phyloP scores from a whole-genome alignment of 768 basidiomycete species.

The Hypsizygus marmoreus region DNA sequence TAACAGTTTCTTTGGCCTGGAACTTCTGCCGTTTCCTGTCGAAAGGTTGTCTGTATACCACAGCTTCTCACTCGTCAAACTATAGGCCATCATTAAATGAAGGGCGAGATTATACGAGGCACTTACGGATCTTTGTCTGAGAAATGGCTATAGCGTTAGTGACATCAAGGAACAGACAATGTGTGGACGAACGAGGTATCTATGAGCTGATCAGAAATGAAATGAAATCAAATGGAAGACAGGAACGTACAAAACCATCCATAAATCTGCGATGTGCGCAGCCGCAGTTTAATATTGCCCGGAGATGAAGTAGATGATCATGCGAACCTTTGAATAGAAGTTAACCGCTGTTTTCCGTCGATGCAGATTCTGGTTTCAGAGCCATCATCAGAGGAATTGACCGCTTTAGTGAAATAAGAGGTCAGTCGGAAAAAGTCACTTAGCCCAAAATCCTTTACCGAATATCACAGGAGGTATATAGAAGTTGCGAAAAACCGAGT shows the following conservation, averaged over 20 bases:
- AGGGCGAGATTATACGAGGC: not conserved
- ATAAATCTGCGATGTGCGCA: slow-evolving; percentile 20
- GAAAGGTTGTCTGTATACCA: slow-evolving; percentile 50
- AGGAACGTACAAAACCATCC: slow-evolving; percentile 19
- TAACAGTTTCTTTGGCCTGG: slow-evolving; percentile 25
- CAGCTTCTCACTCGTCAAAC: slow-evolving; percentile 45
- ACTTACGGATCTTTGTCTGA: slow-evolving; percentile 22
- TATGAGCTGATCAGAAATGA: slow-evolving; percentile 1
- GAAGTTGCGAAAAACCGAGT: slow-evolving; percentile 77
- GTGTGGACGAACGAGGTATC: slow-evolving; percentile 33
- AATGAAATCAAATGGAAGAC: not conserved
- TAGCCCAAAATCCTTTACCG: slow-evolving; percentile 35
- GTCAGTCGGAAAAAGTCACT: not conserved
- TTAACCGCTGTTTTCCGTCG: slow-evolving; percentile 67
- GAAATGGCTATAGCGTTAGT: slow-evolving; percentile 4
- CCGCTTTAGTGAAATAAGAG: slow-evolving; percentile 35
- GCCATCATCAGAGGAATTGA: slow-evolving; percentile 58
- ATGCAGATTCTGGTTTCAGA: slow-evolving; percentile 51
- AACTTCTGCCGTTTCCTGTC: slow-evolving; percentile 2
- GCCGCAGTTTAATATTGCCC: too few relatives aligned
- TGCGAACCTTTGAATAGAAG: slow-evolving; percentile 67
- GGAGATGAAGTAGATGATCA: too few relatives aligned
- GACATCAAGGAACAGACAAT: slow-evolving; percentile 24
- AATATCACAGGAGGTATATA: slow-evolving; percentile 79
- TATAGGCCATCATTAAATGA: not conserved